Evolutionary conservation across 768 basidiomycete genomes (phyloP).

Genomic region (Lentinula sp.): DNA sequence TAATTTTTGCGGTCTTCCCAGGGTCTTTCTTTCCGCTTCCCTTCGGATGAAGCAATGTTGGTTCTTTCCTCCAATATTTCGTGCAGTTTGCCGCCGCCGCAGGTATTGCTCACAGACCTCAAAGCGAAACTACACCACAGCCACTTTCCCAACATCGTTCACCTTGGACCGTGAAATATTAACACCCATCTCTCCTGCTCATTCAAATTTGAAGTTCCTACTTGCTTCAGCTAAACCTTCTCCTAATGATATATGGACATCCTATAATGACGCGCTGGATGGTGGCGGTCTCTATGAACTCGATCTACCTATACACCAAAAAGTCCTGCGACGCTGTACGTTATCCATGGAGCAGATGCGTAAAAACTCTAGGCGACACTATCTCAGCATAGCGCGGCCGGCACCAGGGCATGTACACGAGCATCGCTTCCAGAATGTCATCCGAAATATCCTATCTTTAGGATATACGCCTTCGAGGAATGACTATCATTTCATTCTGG

Average conservation of each 20-base stretch:
- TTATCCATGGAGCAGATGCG: constrained; percentile 42
- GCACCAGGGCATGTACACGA: constrained; percentile 51
- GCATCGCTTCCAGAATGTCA: constrained; percentile 56
- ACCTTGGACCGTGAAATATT: not conserved
- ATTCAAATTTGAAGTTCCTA: not conserved
- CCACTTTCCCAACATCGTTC: not conserved
- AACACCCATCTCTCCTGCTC: not conserved
- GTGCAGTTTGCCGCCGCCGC: not conserved
- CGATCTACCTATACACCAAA: constrained; percentile 62
- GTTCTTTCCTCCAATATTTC: constrained; percentile 1
- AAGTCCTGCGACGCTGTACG: constrained; percentile 63
- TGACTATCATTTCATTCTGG: constrained; percentile 72
- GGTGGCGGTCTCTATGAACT: constrained; percentile 40
- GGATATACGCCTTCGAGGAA: constrained; percentile 44
- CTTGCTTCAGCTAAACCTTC: constrained; percentile 12
- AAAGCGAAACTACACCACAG: not conserved
- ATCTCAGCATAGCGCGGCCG: constrained; percentile 30
- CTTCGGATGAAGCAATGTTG: not conserved
- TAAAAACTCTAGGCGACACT: constrained; percentile 30
- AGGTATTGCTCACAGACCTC: not conserved
- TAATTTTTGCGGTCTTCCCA: not conserved
- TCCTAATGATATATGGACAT: constrained; percentile 55
- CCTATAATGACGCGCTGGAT: constrained; percentile 54
- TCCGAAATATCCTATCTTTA: constrained; percentile 60
- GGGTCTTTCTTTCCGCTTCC: too few relatives aligned